Evolutionary conservation across 495 filamentous ascomycete genomes (phyloP).

Genomic region (Saxophila tyrrhenica): DNA sequence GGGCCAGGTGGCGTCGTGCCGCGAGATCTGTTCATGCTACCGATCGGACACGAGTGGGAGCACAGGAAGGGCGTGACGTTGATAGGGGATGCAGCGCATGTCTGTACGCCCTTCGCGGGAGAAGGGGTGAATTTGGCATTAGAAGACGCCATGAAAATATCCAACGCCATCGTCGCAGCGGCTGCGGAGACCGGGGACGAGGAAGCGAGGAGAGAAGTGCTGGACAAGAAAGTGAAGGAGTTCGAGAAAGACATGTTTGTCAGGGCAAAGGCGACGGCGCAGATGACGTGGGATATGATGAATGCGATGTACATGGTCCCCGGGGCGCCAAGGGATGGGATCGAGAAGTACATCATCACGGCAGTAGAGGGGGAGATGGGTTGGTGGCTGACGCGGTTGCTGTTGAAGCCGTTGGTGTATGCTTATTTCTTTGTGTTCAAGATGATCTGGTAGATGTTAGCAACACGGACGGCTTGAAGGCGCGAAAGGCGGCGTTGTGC

Average conservation of each 20-base stretch:
- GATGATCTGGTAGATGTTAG: constrained; percentile 10
- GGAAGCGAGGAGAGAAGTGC: background rate
- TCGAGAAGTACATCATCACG: constrained; percentile 20
- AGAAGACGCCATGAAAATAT: constrained; percentile 45
- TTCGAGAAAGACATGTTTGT: constrained; percentile 24
- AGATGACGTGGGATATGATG: constrained; percentile 21
- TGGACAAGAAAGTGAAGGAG: constrained; percentile 11
- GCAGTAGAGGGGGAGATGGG: constrained; percentile 7
- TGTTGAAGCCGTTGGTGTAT: constrained; percentile 14
- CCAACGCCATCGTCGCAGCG: constrained; percentile 11
- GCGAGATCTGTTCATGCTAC: constrained; percentile 40
- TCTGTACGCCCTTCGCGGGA: constrained; percentile 53
- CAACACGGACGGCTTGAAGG: no score
- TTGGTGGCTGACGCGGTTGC: background rate
- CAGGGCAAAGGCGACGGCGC: constrained; percentile 10
- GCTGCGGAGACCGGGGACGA: background rate
- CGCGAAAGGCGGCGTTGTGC: no score
- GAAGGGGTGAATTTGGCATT: constrained; percentile 51
- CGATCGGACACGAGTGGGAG: constrained; percentile 41
- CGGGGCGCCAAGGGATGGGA: constrained; percentile 18
- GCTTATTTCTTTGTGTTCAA: constrained; percentile 17
- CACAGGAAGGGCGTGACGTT: constrained; percentile 37
- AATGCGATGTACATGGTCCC: constrained; percentile 21
- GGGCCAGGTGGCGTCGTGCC: constrained; percentile 5
- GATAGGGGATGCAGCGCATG: constrained; percentile 51